A percentile compares a stretch with the other conserved stretches of the same genome.
These are phyloP conservation scores for Globisporangium recalcitrans DNA, from an alignment of 352 stramenopile genomes.

Conservation along the genomic window DNA sequence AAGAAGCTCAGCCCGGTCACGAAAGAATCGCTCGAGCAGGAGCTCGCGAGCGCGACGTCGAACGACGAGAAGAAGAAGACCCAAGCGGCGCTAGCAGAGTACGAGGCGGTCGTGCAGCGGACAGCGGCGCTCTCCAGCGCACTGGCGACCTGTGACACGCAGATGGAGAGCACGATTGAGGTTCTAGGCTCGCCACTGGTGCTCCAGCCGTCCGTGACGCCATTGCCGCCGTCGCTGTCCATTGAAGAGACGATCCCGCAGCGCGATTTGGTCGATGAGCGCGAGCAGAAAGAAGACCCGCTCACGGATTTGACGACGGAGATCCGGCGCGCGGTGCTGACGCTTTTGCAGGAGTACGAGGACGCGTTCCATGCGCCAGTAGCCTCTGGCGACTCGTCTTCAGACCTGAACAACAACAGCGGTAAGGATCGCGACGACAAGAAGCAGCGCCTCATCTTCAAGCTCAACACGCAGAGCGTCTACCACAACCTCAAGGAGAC, in stretches of 20 bases:
- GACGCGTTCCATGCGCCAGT: conserved; percentile 16
- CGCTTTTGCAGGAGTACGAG: conserved; percentile 65
- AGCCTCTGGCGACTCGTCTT: not conserved
- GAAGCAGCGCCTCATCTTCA: conserved; percentile 67
- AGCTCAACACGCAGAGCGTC: conserved; percentile 65
- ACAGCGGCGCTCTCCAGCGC: conserved; percentile 21
- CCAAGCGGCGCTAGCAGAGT: conserved; percentile 56
- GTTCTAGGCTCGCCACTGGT: conserved; percentile 37
- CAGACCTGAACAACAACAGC: not conserved
- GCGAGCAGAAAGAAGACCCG: conserved; percentile 35
- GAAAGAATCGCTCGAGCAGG: conserved; percentile 50
- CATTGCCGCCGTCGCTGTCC: conserved; percentile 22
- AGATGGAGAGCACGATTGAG: conserved; percentile 24
- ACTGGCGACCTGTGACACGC: conserved; percentile 23
- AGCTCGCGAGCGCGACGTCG: conserved; percentile 35
- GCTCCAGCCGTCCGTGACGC: conserved; percentile 24
- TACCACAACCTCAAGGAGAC: conserved; percentile 83
- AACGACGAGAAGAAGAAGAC: conserved; percentile 78
- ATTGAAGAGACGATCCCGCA: conserved; percentile 50
- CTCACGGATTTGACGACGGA: conserved; percentile 45
- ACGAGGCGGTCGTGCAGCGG: conserved; percentile 34
- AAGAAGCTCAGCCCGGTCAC: conserved; percentile 27
- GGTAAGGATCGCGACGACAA: conserved; percentile 45
- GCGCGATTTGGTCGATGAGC: conserved; percentile 43
- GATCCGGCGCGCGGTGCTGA: conserved; percentile 50